These are phyloP conservation scores for Xerocomellus amylosporus DNA, from an alignment of 768 basidiomycete genomes.

Conservation along the genomic window DNA sequence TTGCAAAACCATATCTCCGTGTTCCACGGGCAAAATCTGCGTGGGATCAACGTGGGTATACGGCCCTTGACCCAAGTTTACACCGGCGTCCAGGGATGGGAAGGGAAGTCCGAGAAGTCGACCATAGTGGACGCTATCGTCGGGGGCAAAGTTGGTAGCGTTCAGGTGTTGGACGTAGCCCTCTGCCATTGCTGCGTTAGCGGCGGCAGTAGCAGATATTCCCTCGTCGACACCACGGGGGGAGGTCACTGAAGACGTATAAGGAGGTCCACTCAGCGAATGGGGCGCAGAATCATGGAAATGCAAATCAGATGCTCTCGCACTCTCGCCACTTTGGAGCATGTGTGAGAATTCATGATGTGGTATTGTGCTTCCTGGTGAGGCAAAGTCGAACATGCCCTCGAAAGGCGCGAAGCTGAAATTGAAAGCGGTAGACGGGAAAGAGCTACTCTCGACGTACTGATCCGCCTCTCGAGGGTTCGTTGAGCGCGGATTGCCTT, in stretches of 20 bases:
- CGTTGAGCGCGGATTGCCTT: slow-evolving; percentile 32
- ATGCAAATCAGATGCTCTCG: slow-evolving; percentile 29
- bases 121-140: slow-evolving; percentile 61
- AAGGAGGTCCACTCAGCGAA: slow-evolving; percentile 30
- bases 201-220: slow-evolving; percentile 62
- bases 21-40: slow-evolving; percentile 65
- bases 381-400: slow-evolving; percentile 53
- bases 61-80: slow-evolving; percentile 42
- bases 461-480: slow-evolving; percentile 39
- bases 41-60: slow-evolving; percentile 90
- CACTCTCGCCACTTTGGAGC: slow-evolving; percentile 27
- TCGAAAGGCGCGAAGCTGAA: slow-evolving; percentile 72
- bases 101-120: slow-evolving; percentile 66
- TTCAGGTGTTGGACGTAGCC: slow-evolving; percentile 61
- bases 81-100: slow-evolving; percentile 46
- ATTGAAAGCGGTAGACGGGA: slow-evolving; percentile 68
- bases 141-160: slow-evolving; percentile 49
- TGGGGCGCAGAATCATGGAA: slow-evolving; percentile 33
- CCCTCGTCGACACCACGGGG: slow-evolving; percentile 41
- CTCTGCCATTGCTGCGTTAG: slow-evolving; percentile 70
- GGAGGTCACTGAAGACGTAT: slow-evolving; percentile 37
- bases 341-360: slow-evolving; percentile 38
- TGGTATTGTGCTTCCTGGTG: slow-evolving; percentile 31
- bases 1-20: slow-evolving; percentile 40
- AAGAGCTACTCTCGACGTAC: slow-evolving; percentile 45